Evolutionary conservation across 1,284 basidiomycete species (phyloP).

Genomic region (Rhodotorula sp.): DNA sequence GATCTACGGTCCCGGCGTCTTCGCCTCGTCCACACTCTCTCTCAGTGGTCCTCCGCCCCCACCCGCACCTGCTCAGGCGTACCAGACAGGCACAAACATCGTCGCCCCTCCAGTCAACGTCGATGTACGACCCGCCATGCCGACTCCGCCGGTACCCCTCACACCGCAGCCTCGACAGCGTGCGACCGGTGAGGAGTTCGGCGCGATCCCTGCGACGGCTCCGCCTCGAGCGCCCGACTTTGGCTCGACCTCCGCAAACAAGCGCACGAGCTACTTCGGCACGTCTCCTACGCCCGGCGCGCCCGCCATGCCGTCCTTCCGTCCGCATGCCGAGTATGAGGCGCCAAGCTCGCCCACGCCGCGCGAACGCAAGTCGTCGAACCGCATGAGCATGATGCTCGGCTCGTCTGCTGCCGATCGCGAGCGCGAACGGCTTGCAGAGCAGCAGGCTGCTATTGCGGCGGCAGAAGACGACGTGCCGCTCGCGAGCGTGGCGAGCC

Average conservation of each 20-base stretch:
- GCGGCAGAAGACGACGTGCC: slow-evolving; percentile 25
- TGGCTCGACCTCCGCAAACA: slow-evolving; percentile 1
- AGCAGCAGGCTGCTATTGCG: slow-evolving; percentile 5
- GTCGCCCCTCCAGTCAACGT: slow-evolving; percentile 14
- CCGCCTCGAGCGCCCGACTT: slow-evolving; percentile 12
- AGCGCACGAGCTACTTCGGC: slow-evolving; percentile 11
- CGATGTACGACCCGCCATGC: slow-evolving; percentile 18
- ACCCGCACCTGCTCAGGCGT: slow-evolving; percentile 42
- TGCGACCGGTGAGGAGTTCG: slow-evolving; percentile 35
- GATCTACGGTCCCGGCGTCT: slow-evolving; percentile 89
- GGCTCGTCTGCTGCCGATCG: not conserved
- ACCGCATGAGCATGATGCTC: slow-evolving; percentile 28
- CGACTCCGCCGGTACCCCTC: slow-evolving; percentile 27
- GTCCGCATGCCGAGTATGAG: slow-evolving; percentile 18
- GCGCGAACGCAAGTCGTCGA: slow-evolving; percentile 19
- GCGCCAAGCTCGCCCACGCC: slow-evolving; percentile 29
- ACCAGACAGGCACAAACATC: slow-evolving; percentile 25
- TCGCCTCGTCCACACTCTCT: slow-evolving; percentile 83
- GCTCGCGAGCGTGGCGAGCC: slow-evolving; percentile 10
- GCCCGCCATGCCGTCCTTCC: slow-evolving; percentile 10
- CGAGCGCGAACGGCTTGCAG: slow-evolving; percentile 5
- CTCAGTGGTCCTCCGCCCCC: slow-evolving; percentile 47
- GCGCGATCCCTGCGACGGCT: slow-evolving; percentile 20
- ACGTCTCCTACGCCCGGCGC: not conserved
- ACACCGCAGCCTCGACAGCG: slow-evolving; percentile 39